Base-by-base conservation (phyloP, 352 stramenopile species). In the Thraustochytrium striatum region DNA sequence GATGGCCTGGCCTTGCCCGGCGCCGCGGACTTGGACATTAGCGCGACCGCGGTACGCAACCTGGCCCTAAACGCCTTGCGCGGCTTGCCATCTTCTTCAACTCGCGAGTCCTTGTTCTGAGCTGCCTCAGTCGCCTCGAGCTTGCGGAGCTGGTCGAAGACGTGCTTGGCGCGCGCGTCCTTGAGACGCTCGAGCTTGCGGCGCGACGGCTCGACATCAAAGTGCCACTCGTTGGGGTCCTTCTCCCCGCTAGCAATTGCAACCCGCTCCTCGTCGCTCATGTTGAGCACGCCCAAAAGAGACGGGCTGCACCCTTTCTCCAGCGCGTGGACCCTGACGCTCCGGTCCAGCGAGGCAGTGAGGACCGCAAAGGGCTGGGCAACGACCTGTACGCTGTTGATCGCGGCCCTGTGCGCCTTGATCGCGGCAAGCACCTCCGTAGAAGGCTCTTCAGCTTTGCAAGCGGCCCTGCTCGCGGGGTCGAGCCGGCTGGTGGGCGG, bases 241-340 rank as follows among this genome's bases (percentile, higher is more conserved):
- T 38, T 70, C 35, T 38, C 30, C 3, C 65, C 65, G 21, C 3
- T 70, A 8, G 25, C 0, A 35, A 75, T 61, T 19, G 65, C 65
- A 19, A 65, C 65, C 21, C 65, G 65, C 9, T 75, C 65, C 52
- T 75, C 65, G 30, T 75, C 65, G 50, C 65, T 75, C 43, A 75
- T 75, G 52, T 75, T 75, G 32, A 75, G 52, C 19, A 75, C 25
- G 43, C 65, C 65, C 32, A 75, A 21, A 7, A 75, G 39, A n/a
- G n/a, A n/a, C n/a, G n/a, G n/a, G n/a, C n/a, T n/a, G 13, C 36
- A 36, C 19, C 39, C 65, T 3, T n/a, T 13, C 7, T 43, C 16
- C 13, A 75, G 21, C 9, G 16, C 11, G 52, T 75, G 65, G 16
- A 75, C 21, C n/a, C 39, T 41, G 16, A 75, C 65, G n/a, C 39